These are phyloP conservation scores for Tricholoma sp. DNA, from an alignment of 768 basidiomycete genomes.

Conservation along the genomic window DNA sequence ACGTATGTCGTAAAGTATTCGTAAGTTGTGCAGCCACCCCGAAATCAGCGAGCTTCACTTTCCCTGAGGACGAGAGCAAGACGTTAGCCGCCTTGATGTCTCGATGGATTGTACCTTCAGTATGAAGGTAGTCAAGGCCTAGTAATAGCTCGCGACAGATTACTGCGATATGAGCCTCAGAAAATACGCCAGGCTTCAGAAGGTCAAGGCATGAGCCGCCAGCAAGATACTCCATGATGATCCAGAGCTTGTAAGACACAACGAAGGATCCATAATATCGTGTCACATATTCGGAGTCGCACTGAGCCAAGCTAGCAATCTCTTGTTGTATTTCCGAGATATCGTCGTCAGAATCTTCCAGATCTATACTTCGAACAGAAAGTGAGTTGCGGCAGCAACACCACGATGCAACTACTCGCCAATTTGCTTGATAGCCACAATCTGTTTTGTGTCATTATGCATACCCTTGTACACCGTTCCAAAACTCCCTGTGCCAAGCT, in stretches of 20 bases:
- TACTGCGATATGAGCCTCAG: slow-evolving; percentile 92
- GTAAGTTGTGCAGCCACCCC: slow-evolving; percentile 98
- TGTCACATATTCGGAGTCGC: slow-evolving; percentile 96
- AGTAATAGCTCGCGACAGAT: slow-evolving; percentile 89
- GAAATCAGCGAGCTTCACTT: slow-evolving; percentile 97
- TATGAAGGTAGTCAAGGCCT: slow-evolving; percentile 95
- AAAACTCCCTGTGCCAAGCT: slow-evolving; percentile 96
- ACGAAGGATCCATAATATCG: slow-evolving; percentile 97
- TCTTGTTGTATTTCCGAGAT: slow-evolving; percentile 99
- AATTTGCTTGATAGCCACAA: slow-evolving; percentile 98
- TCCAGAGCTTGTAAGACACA: slow-evolving; percentile 96
- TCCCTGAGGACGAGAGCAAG: slow-evolving; percentile 82
- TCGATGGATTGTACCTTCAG: slow-evolving; percentile 93
- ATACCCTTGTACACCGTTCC: slow-evolving; percentile 97
- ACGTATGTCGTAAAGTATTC: slow-evolving; percentile 90
- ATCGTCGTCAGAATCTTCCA: slow-evolving; percentile 98
- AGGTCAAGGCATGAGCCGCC: slow-evolving; percentile 98
- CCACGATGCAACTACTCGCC: slow-evolving; percentile 43
- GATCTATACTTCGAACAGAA: slow-evolving; percentile 45
- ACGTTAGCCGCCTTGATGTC: slow-evolving; percentile 99
- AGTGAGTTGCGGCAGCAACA: slow-evolving; percentile 4
- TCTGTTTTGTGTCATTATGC: slow-evolving; percentile 89
- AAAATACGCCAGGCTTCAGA: slow-evolving; percentile 85
- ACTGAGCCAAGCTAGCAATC: slow-evolving; percentile 92
- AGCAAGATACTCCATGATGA: slow-evolving; percentile 98